Base-by-base conservation (phyloP, 495 filamentous ascomycete genomes). In the Parathielavia appendiculata region DNA sequence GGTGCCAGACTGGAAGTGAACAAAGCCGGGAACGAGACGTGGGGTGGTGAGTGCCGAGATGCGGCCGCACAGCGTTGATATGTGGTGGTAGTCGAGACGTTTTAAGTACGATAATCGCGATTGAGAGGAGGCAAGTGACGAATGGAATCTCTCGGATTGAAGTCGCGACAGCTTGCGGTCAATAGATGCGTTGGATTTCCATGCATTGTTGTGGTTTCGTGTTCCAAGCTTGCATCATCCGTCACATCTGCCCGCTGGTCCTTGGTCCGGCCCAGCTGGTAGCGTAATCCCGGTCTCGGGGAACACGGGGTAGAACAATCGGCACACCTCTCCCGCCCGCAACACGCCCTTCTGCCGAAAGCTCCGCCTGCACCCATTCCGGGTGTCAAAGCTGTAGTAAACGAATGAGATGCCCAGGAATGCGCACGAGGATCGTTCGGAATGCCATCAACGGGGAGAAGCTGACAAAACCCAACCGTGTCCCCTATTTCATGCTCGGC, bases 361-460 rank as follows among this genome's bases (percentile, higher is more conserved):
- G 12, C 10, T 57, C 59, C 57, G 59, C 56, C 58, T 30, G 22
- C 40, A 51, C 10, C 23, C 38, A 39, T 17, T 20, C 48, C 54
- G 17, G 41, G 16, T 50, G 58, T 51, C 34, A 50, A 56, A 38
- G 8, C n/a, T 46, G 51, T 40, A 38, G 48, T 57, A 64, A 72
- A 68, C 76, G 74, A 78, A 78, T 78, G 58, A 65, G 67, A 73
- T 60, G 59, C 51, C 68, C 63, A 66, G 51, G 64, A 68, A 43
- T 56, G 62, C 51, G 73, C 76, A 77, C 75, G 76, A 68, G 75
- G 51, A 59, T 60, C 53, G 61, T 52, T 57, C 56, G 51, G 58
- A 52, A 57, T 51, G 52, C 30, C 41, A 58, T 38, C 52, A n/a
- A 52, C 61, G 43, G 13, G 36, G 12, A 36, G 23, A 44, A 58